Evolutionary conservation across 1,284 basidiomycete species (phyloP).

Genomic region (Sanghuangporus weigelae): DNA sequence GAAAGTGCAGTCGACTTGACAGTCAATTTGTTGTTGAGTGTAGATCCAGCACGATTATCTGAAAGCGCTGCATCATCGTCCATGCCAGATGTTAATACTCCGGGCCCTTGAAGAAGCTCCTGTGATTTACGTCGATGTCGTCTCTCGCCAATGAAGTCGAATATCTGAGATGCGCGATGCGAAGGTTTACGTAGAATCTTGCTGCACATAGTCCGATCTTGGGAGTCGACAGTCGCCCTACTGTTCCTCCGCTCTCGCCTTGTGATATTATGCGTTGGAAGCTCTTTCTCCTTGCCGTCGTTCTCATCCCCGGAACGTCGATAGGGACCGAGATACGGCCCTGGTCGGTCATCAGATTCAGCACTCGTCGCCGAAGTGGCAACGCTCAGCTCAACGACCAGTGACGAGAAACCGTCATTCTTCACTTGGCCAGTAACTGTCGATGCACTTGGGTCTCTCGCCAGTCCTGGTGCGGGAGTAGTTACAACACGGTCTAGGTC

Average conservation of each 20-base stretch:
- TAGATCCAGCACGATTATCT: neutral
- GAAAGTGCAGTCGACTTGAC: neutral
- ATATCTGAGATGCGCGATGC: constrained; percentile 62
- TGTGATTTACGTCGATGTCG: constrained; percentile 21
- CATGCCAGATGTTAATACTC: neutral
- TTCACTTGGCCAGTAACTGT: neutral
- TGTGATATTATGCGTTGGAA: too few relatives aligned
- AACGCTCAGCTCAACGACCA: constrained; percentile 64
- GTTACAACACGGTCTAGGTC: constrained; percentile 7
- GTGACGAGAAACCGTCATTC: constrained; percentile 56
- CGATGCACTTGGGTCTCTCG: neutral
- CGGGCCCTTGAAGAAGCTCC: constrained; percentile 24
- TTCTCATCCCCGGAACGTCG: neutral
- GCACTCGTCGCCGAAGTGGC: constrained; percentile 24
- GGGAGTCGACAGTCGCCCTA: neutral
- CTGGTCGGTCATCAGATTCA: constrained; percentile 22
- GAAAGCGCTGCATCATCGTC: neutral
- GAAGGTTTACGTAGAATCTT: constrained; percentile 34
- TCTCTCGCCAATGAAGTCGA: constrained; percentile 52
- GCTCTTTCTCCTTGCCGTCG: neutral
- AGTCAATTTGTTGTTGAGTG: neutral
- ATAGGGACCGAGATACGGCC: neutral
- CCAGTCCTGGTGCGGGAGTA: neutral
- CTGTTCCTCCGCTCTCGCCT: neutral
- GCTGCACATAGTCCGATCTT: constrained; percentile 2